Percentiles rank a stretch among this genome's conserved stretches.
phyloP scores from a whole-genome alignment of 108 stramenopile genomes.

The Cyclostephanos invisitatus region DNA sequence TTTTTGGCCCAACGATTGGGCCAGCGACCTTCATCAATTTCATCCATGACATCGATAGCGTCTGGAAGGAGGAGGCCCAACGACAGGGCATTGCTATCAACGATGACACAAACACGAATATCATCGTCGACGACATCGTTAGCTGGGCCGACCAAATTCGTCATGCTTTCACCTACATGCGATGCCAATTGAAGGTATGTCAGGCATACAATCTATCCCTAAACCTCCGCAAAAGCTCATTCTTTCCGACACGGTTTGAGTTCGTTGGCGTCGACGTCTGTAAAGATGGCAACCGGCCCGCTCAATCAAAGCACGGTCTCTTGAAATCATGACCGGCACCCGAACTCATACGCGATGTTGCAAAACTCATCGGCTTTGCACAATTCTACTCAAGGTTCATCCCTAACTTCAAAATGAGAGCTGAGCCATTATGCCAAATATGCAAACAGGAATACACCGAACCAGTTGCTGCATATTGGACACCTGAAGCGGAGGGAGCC shows the following conservation, averaged over 20 bases:
- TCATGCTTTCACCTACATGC: neutral
- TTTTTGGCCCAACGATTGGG: neutral
- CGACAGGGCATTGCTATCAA: neutral
- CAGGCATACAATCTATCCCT: neutral
- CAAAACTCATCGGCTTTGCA: conserved; percentile 7
- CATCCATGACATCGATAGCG: conserved; percentile 10
- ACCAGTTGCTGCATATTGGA: neutral
- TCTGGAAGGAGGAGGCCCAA: conserved; percentile 2
- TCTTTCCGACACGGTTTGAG: neutral
- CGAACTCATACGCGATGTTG: neutral
- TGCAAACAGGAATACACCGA: neutral
- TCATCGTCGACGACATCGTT: too few species aligned
- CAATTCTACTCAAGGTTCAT: neutral
- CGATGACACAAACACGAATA: too few species aligned
- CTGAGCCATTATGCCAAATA: neutral
- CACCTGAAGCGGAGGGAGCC: neutral
- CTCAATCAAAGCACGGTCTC: conserved; percentile 8
- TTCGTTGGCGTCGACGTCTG: too few species aligned
- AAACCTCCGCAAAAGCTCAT: conserved; percentile 6
- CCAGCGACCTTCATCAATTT: conserved; percentile 8
- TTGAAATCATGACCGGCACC: neutral
- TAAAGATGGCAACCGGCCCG: neutral
- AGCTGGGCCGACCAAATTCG: neutral
- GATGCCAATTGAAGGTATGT: conserved; percentile 1
- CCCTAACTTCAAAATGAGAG: too few species aligned